Evolutionary conservation across 257 asterid species (phyloP), one percentile per base, ranked within the genome.

Genomic region (Hygrophila difformis): DNA sequence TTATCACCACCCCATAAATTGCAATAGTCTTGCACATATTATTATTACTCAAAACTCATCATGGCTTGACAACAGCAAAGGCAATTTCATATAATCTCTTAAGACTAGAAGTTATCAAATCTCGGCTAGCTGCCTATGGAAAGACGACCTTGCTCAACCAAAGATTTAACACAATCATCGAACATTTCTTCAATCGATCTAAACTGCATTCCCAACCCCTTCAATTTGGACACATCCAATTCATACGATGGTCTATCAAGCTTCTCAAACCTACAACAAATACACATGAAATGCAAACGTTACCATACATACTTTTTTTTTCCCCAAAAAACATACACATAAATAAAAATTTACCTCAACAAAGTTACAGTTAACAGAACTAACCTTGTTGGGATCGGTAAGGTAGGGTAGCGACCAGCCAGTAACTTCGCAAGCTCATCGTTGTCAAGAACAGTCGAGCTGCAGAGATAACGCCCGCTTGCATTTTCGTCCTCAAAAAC

Each of bases 111-210:
- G n/a, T n/a, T n/a, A n/a, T n/a, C n/a, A n/a, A n/a, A n/a, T n/a
- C n/a, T n/a, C n/a, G n/a, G n/a, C 18, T 39, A 39, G 20, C 18
- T 18, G 19, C 2, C 2, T 3, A 55, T 14, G 53, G 84, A 53
- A 39, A 77, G 71, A 65, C 72, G 65, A 63, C 85, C 89, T 47
- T 70, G 81, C 35, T 64, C 69, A 33, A 49, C 64, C 6, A 88
- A 64, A 36, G 71, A 77, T 13, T 74, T 24, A 16, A 88, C 56
- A 54, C 93, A 81, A 28, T 88, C 95, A 24, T 84, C 91, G 22
- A 88, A 84, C 97, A 84, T 87, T 62, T 77, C 84, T 58, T 76
- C 72, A 6, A 84, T 57, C 26, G 87, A 65, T 68, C 61, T 85
- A 74, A 78, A 85, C 44, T 65, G 63, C 62, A 81, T 65, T 62